A percentile compares a stretch with the other conserved stretches of the same genome.
These are phyloP conservation scores for Psilocybe cubensis DNA, from an alignment of 768 basidiomycete species.

Conservation along the genomic window DNA sequence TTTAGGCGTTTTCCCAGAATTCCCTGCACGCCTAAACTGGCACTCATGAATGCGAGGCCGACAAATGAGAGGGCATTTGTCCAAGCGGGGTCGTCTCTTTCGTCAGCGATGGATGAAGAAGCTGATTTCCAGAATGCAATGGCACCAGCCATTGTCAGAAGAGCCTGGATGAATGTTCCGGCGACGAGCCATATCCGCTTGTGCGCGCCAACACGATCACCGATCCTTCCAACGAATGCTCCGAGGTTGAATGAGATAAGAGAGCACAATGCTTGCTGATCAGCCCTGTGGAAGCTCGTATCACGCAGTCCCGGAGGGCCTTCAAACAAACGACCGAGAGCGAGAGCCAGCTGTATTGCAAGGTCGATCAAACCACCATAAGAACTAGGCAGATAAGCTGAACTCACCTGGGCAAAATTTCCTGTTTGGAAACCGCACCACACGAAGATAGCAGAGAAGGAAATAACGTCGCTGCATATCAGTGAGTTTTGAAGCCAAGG, in stretches of 20 bases:
- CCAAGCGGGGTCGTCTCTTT: slow-evolving; percentile 73
- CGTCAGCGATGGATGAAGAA: slow-evolving; percentile 53
- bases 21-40: slow-evolving; percentile 83
- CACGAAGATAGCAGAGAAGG: slow-evolving; percentile 79
- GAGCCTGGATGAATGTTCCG: slow-evolving; percentile 73
- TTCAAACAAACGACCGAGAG: slow-evolving; percentile 81
- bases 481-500: neutral
- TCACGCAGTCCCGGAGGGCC: slow-evolving; percentile 49
- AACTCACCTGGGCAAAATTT: slow-evolving; percentile 66
- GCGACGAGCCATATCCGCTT: slow-evolving; percentile 75
- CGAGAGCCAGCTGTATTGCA: slow-evolving; percentile 65
- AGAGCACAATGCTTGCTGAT: slow-evolving; percentile 85
- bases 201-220: slow-evolving; percentile 77
- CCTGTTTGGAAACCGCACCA: slow-evolving; percentile 91
- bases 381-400: neutral
- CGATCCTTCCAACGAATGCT: slow-evolving; percentile 79
- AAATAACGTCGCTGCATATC: slow-evolving; percentile 62
- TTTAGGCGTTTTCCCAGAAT: slow-evolving; percentile 83
- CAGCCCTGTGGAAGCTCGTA: slow-evolving; percentile 72
- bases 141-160: slow-evolving; percentile 77
- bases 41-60: slow-evolving; percentile 79
- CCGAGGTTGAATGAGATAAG: slow-evolving; percentile 77
- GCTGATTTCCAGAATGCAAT: slow-evolving; percentile 74
- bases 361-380: neutral
- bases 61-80: slow-evolving; percentile 66